phyloP scores from a whole-genome alignment of 257 asterid genomes.

The Ocimum tenuiflorum region DNA sequence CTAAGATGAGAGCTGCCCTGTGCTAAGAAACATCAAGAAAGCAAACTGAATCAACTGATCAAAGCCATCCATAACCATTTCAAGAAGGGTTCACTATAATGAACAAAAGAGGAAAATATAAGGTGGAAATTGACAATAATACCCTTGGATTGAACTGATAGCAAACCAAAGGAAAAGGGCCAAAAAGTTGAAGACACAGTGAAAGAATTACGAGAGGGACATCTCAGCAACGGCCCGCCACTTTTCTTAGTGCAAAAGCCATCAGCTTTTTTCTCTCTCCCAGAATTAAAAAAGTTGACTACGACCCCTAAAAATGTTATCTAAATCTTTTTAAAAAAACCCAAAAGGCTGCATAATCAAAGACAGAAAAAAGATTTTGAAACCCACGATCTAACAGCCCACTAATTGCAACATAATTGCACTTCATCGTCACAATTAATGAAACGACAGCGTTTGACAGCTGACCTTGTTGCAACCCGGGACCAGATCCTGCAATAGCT shows the following conservation, averaged over 20 bases:
- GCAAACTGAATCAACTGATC: neutral
- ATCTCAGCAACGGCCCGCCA: conserved; percentile 39
- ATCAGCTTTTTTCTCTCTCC: conserved; percentile 36
- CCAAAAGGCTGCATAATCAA: conserved; percentile 21
- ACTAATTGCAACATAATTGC: conserved; percentile 6
- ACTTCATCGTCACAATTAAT: conserved; percentile 18
- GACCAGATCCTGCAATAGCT: conserved; percentile 95
- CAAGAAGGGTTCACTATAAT: neutral
- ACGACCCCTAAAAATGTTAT: conserved; percentile 30
- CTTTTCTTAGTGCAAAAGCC: conserved; percentile 53
- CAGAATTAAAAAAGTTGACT: conserved; percentile 43
- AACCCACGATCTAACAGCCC: conserved; percentile 23
- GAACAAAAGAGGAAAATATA: conserved; percentile 12
- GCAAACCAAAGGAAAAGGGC: conserved; percentile 34
- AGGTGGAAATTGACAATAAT: conserved; percentile 22
- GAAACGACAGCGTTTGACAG: conserved; percentile 33
- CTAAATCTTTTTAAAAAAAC: conserved; percentile 16
- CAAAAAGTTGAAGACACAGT: conserved; percentile 32
- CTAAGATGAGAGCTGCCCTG: too few relatives aligned
- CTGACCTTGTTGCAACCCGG: conserved; percentile 98
- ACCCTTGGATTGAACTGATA: conserved; percentile 33
- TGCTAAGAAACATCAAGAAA: too few relatives aligned
- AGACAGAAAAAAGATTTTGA: conserved; percentile 11
- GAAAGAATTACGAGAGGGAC: conserved; percentile 48
- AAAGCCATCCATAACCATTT: neutral